These are phyloP conservation scores for Pyrenula aspistea DNA, from an alignment of 495 filamentous ascomycete species.

Conservation along the genomic window DNA sequence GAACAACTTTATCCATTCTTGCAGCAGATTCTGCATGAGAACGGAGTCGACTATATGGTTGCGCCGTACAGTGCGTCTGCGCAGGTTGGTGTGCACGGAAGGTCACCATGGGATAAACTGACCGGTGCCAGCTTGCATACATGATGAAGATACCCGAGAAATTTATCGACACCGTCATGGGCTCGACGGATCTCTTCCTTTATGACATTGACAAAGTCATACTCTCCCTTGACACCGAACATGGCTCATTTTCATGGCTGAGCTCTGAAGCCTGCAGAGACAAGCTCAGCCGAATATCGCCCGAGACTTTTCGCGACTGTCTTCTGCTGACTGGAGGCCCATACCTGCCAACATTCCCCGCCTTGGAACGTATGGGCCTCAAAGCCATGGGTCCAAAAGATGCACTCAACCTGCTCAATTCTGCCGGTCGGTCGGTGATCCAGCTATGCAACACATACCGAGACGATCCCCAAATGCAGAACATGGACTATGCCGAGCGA, in stretches of 20 bases:
- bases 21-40: constrained; percentile 57
- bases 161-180: constrained; percentile 67
- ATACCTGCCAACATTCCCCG: constrained; percentile 66
- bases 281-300: constrained; percentile 52
- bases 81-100: constrained; percentile 45
- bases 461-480: constrained; percentile 55
- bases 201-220: constrained; percentile 82
- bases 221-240: constrained; percentile 60
- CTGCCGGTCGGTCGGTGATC: constrained; percentile 47
- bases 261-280: constrained; percentile 57
- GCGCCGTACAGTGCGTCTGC: constrained; percentile 84
- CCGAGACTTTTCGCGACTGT: constrained; percentile 70
- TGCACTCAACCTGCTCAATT: constrained; percentile 59
- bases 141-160: constrained; percentile 57
- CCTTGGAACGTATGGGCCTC: constrained; percentile 46
- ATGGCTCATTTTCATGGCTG: constrained; percentile 51
- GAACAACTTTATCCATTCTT: constrained; percentile 59
- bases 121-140: constrained; percentile 56
- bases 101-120: neutral
- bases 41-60: constrained; percentile 66
- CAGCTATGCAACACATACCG: constrained; percentile 55
- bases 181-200: constrained; percentile 74
- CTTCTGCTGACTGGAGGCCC: constrained; percentile 73
- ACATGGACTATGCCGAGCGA: constrained; percentile 67
- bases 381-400: constrained; percentile 46